Percentiles rank a stretch among this genome's conserved stretches.
Conservation (phyloP, 2,329 filamentous ascomycete genomes). For the Botrytis aclada region DNA sequence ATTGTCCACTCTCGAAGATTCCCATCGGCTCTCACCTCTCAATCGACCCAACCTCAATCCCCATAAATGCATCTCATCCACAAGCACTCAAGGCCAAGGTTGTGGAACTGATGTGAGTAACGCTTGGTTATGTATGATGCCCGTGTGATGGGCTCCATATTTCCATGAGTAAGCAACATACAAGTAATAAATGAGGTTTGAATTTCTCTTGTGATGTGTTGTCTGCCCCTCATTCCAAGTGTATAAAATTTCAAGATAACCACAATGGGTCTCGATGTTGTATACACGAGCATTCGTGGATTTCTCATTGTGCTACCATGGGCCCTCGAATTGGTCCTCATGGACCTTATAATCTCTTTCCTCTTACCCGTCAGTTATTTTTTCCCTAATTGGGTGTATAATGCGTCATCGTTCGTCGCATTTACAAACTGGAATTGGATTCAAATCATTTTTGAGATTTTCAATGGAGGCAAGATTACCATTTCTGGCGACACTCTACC, state of each 20-base stretch:
- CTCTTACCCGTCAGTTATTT: constrained; percentile 48
- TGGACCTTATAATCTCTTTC: constrained; percentile 50
- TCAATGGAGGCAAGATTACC: constrained; percentile 53
- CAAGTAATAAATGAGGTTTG: neutral
- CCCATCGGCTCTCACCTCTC: neutral
- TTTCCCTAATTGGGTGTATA: constrained; percentile 50
- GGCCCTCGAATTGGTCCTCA: constrained; percentile 50
- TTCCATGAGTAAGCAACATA: constrained; percentile 13
- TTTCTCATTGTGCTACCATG: constrained; percentile 48
- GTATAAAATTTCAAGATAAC: neutral
- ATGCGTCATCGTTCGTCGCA: constrained; percentile 54
- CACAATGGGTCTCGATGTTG: constrained; percentile 1
- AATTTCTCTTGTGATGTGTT: constrained; percentile 11
- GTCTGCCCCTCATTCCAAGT: neutral
- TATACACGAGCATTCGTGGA: constrained; percentile 43
- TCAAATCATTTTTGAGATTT: constrained; percentile 53
- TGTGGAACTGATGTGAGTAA: neutral
- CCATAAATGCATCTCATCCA: neutral
- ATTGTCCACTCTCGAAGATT: neutral
- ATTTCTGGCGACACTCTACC: constrained; percentile 53
- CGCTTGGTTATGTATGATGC: constrained; percentile 4
- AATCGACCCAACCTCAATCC: neutral
- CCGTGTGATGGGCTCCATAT: constrained; percentile 15
- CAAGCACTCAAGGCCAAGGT: neutral
- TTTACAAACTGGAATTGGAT: constrained; percentile 55